A percentile compares a stretch with the other conserved stretches of the same genome.
phyloP scores from a whole-genome alignment of 495 filamentous ascomycete species.

The Jackrogersella minutella region DNA sequence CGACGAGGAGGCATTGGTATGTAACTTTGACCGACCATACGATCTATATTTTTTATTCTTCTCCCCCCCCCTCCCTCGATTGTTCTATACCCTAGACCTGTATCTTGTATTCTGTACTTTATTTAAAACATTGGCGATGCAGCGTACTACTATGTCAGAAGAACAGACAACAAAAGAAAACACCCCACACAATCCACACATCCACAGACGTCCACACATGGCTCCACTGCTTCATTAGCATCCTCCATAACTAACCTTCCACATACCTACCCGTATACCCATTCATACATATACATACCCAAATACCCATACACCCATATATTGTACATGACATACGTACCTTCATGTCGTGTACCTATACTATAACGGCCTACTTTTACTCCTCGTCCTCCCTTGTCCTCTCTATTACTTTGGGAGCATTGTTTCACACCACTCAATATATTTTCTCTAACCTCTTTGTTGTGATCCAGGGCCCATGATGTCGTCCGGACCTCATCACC shows the following conservation, averaged over 20 bases:
- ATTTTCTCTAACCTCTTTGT: slow-evolving; percentile 36
- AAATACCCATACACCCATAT: slow-evolving; percentile 1
- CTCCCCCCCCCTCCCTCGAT: slow-evolving; percentile 5
- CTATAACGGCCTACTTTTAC: slow-evolving; percentile 2
- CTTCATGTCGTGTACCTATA: slow-evolving; percentile 18
- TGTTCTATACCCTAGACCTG: background rate
- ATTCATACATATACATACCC: slow-evolving; percentile 1
- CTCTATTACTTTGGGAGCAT: background rate
- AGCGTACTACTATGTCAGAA: too few relatives aligned
- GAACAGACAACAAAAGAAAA: background rate
- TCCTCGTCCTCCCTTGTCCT: slow-evolving; percentile 10
- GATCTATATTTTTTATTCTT: too few relatives aligned
- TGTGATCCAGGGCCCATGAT: slow-evolving; percentile 65
- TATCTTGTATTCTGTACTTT: slow-evolving; percentile 5
- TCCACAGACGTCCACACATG: slow-evolving; percentile 16
- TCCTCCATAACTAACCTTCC: slow-evolving; percentile 14
- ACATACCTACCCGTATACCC: background rate
- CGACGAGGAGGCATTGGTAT: slow-evolving; percentile 59
- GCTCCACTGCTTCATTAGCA: slow-evolving; percentile 35
- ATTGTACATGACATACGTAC: slow-evolving; percentile 10
- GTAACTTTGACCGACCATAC: slow-evolving; percentile 36
- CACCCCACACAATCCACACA: slow-evolving; percentile 7
- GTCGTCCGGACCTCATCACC: slow-evolving; percentile 58
- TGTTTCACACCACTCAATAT: background rate
- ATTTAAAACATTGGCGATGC: slow-evolving; percentile 24